These are phyloP conservation scores for Arxiozyma heterogenica DNA, from an alignment of 1,139 yeast species.

Conservation along the genomic window DNA sequence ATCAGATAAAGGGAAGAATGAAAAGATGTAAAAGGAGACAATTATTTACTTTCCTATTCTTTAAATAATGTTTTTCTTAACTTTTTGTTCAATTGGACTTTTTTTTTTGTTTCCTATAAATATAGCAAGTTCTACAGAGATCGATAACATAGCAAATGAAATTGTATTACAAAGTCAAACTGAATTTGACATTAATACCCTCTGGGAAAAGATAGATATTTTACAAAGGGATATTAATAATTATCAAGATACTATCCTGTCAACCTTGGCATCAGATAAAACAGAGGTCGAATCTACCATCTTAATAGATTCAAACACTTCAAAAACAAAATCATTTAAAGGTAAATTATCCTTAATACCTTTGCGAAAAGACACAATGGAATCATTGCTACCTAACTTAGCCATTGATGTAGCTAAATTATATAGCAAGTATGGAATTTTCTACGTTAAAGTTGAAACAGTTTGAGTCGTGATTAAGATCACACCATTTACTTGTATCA, in stretches of 20 bases:
- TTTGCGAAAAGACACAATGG: neutral
- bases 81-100: neutral
- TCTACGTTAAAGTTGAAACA: neutral
- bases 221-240: neutral
- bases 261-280: neutral
- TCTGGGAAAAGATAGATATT: neutral
- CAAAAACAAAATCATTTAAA: neutral
- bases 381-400: neutral
- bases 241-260: too few relatives aligned
- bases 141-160: neutral
- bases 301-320: neutral
- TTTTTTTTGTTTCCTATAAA: neutral
- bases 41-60: neutral
- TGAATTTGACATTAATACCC: neutral
- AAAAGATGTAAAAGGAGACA: too few relatives aligned
- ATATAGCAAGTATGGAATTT: neutral
- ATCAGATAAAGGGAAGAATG: neutral
- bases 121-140: neutral
- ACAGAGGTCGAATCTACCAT: neutral
- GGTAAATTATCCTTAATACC: neutral
- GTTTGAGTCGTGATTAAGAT: neutral
- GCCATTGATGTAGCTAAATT: neutral
- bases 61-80: too few relatives aligned
- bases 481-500: neutral
- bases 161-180: conserved; percentile 1